phyloP scores from a whole-genome alignment of 2,329 filamentous ascomycete species.

The Rhynchosporium secalis region DNA sequence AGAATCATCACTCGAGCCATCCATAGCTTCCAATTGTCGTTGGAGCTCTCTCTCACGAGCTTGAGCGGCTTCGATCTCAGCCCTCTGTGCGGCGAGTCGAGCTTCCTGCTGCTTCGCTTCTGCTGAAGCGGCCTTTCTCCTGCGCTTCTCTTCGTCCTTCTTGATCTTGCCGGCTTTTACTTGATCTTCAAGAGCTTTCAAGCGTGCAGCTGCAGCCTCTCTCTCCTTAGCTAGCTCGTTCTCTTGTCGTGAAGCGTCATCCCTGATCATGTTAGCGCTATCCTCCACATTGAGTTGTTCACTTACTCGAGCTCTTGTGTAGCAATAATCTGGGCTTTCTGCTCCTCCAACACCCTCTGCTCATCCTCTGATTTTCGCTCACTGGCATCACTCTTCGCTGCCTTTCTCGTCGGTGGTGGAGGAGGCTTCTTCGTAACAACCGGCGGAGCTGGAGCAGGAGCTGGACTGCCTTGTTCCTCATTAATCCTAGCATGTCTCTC shows the following conservation, averaged over 20 bases:
- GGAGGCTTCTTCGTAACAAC: conserved; percentile 67
- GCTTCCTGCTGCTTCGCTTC: conserved; percentile 88
- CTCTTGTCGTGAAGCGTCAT: conserved; percentile 72
- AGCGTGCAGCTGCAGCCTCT: conserved; percentile 75
- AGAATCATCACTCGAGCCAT: conserved; percentile 67
- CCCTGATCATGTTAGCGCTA: conserved; percentile 50
- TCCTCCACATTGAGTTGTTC: not conserved
- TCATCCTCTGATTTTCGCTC: conserved; percentile 61
- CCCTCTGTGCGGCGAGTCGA: conserved; percentile 78
- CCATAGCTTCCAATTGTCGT: conserved; percentile 76
- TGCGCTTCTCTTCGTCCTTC: conserved; percentile 94
- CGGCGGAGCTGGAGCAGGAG: conserved; percentile 30
- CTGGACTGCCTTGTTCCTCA: conserved; percentile 39
- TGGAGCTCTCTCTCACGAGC: conserved; percentile 89
- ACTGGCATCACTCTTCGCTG: conserved; percentile 58
- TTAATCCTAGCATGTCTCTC: conserved; percentile 64
- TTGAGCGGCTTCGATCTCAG: conserved; percentile 87
- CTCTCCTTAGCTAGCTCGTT: conserved; percentile 78
- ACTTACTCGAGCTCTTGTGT: conserved; percentile 82
- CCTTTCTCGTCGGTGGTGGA: conserved; percentile 78
- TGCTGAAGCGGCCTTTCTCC: conserved; percentile 82
- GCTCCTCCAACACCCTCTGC: conserved; percentile 67
- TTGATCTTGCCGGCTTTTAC: conserved; percentile 90
- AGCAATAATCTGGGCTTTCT: conserved; percentile 72
- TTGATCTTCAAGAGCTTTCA: conserved; percentile 90